Evolutionary conservation across 2,329 filamentous ascomycete species (phyloP).

Genomic region (Shiraia bambusicola): DNA sequence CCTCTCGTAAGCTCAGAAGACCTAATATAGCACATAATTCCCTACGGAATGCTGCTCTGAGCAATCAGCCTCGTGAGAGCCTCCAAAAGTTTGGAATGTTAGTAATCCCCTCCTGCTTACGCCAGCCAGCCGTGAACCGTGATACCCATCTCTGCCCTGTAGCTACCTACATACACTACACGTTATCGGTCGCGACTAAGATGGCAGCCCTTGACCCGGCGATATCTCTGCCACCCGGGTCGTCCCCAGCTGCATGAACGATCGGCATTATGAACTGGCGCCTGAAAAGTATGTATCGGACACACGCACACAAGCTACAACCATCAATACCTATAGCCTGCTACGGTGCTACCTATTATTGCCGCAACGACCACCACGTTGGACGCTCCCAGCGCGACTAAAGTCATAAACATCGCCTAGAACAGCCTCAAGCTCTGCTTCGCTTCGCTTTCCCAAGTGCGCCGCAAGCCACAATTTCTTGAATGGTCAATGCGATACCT

Average conservation of each 20-base stretch:
- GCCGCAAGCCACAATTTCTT: constrained; percentile 22
- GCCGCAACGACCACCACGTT: constrained; percentile 17
- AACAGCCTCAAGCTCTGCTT: constrained; percentile 13
- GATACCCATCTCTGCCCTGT: no score
- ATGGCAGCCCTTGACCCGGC: constrained; percentile 5
- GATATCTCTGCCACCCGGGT: neutral
- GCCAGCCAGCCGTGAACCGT: constrained; percentile 6
- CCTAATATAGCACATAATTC: neutral
- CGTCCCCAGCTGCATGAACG: constrained; percentile 16
- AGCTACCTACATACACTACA: neutral
- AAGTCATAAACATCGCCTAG: constrained; percentile 10
- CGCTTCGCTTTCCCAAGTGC: constrained; percentile 27
- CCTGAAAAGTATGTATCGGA: constrained; percentile 4
- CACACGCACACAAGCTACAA: constrained; percentile 18
- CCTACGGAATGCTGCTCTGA: constrained; percentile 16
- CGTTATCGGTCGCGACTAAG: constrained; percentile 6
- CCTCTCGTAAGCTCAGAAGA: constrained; percentile 23
- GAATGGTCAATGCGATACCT: constrained; percentile 19
- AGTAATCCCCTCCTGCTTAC: constrained; percentile 10
- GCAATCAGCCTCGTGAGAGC: constrained; percentile 13
- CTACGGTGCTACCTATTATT: constrained; percentile 10
- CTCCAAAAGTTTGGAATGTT: constrained; percentile 11
- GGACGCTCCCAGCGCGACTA: constrained; percentile 10
- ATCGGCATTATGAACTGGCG: constrained; percentile 24
- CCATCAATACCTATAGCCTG: no score